Evolutionary conservation across 371 early-diverging fungal genomes (phyloP).

Genomic region (Umbelopsis sp.): DNA sequence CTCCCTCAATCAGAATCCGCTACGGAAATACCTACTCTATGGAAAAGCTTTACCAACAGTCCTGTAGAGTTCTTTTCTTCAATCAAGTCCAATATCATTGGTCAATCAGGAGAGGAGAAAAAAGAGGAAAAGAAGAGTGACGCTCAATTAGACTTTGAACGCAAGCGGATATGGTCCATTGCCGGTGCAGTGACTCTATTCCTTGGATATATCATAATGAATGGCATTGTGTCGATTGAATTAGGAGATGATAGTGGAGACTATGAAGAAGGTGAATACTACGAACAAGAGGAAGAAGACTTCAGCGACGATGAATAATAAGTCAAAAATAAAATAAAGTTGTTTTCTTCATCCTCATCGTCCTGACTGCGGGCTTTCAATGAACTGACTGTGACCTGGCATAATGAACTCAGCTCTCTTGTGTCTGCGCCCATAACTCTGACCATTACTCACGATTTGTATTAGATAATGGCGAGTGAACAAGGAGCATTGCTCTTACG

Average conservation of each 20-base stretch:
- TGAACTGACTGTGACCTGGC: not conserved
- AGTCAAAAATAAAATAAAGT: not conserved
- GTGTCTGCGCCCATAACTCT: not conserved
- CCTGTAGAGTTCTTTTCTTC: conserved; percentile 51
- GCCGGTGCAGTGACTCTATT: conserved; percentile 60
- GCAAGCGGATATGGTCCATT: conserved; percentile 64
- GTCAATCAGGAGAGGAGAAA: conserved; percentile 25
- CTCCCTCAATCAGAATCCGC: conserved; percentile 31
- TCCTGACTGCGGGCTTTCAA: not conserved
- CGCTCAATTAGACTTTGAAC: conserved; percentile 61
- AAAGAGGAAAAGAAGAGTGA: conserved; percentile 43
- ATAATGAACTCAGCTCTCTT: not conserved
- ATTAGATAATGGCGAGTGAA: conserved; percentile 19
- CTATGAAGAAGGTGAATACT: conserved; percentile 32
- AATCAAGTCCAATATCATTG: conserved; percentile 41
- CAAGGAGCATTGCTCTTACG: conserved; percentile 53
- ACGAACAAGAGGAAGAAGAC: conserved; percentile 20
- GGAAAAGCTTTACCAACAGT: conserved; percentile 50
- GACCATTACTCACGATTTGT: not conserved
- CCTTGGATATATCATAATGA: conserved; percentile 56
- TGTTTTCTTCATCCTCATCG: not conserved
- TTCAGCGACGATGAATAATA: conserved; percentile 24
- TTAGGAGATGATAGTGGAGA: conserved; percentile 26
- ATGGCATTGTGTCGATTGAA: conserved; percentile 60
- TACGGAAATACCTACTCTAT: conserved; percentile 56